These are phyloP conservation scores for Mollisia scopiformis DNA, from an alignment of 2,329 filamentous ascomycete species.

Conservation along the genomic window DNA sequence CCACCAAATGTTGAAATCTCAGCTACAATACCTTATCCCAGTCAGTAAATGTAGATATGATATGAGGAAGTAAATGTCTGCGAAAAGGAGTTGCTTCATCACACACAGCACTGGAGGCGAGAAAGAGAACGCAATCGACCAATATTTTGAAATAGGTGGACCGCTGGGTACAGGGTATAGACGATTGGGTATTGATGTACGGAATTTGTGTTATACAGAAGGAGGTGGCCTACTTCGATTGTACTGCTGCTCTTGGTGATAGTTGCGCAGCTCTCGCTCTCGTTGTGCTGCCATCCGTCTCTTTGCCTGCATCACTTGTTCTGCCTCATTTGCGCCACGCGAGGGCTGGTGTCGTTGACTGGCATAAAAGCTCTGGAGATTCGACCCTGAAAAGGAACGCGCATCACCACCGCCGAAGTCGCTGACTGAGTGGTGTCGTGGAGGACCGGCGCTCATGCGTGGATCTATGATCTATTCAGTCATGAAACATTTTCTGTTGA, in stretches of 20 bases:
- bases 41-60: constrained; percentile 38
- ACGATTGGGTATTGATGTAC: constrained; percentile 18
- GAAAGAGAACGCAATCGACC: constrained; percentile 40
- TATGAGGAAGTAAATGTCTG: constrained; percentile 13
- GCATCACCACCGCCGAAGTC: constrained; percentile 78
- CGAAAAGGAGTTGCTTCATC: constrained; percentile 32
- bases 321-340: constrained; percentile 84
- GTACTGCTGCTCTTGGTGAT: constrained; percentile 99
- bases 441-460: constrained; percentile 62
- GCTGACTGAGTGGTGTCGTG: constrained; percentile 82
- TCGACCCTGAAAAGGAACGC: constrained; percentile 73
- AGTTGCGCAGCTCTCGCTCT: constrained; percentile 98
- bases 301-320: constrained; percentile 99
- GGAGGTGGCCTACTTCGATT: constrained; percentile 95
- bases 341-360: constrained; percentile 88
- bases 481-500: constrained; percentile 18
- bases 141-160: constrained; percentile 34
- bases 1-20: constrained; percentile 65
- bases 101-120: constrained; percentile 41
- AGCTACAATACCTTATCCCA: constrained; percentile 60
- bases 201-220: constrained; percentile 64
- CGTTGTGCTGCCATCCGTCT: constrained; percentile 98
- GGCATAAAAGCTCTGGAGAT: constrained; percentile 93
- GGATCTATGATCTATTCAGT: constrained; percentile 58
- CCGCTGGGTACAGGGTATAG: constrained; percentile 37